phyloP scores from a whole-genome alignment of 768 basidiomycete species.

The Lactarius hengduanensis region DNA sequence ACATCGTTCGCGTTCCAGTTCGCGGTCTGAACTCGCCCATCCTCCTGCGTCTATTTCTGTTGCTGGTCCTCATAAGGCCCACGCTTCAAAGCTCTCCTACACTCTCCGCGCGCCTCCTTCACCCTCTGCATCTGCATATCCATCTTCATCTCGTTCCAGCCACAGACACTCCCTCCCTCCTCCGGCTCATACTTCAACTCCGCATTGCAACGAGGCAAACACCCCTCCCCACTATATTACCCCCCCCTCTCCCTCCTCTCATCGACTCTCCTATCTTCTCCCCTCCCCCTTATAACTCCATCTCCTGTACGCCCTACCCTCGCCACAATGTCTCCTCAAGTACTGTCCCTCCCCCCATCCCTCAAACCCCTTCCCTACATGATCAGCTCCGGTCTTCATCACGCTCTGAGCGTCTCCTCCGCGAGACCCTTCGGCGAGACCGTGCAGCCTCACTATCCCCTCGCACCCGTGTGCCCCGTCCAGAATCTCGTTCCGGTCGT shows the following conservation, averaged over 20 bases:
- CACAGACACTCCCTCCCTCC: constrained; percentile 7
- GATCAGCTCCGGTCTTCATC: constrained; percentile 42
- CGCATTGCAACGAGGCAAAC: constrained; percentile 27
- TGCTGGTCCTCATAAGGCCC: constrained; percentile 23
- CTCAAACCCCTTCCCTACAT: constrained; percentile 26
- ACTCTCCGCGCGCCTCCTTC: constrained; percentile 2
- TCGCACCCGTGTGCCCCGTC: constrained; percentile 27
- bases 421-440: constrained; percentile 52
- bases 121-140: constrained; percentile 15
- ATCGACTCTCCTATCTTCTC: constrained; percentile 13
- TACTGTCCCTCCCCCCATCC: constrained; percentile 31
- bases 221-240: constrained; percentile 24
- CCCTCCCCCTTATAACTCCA: constrained; percentile 22
- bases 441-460: constrained; percentile 37
- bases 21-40: constrained; percentile 23
- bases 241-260: constrained; percentile 17
- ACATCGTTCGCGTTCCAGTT: constrained; percentile 24
- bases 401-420: constrained; percentile 54
- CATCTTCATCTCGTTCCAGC: constrained; percentile 11
- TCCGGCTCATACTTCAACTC: constrained; percentile 24
- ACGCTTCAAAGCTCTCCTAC: constrained; percentile 2
- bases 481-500: constrained; percentile 19
- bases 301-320: constrained; percentile 37
- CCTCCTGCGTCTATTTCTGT: constrained; percentile 2
- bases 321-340: constrained; percentile 38